Percentiles rank a stretch among this genome's conserved stretches.
Evolutionary conservation across 768 basidiomycete genomes (phyloP).

Genomic region (Termitomyces sp.): DNA sequence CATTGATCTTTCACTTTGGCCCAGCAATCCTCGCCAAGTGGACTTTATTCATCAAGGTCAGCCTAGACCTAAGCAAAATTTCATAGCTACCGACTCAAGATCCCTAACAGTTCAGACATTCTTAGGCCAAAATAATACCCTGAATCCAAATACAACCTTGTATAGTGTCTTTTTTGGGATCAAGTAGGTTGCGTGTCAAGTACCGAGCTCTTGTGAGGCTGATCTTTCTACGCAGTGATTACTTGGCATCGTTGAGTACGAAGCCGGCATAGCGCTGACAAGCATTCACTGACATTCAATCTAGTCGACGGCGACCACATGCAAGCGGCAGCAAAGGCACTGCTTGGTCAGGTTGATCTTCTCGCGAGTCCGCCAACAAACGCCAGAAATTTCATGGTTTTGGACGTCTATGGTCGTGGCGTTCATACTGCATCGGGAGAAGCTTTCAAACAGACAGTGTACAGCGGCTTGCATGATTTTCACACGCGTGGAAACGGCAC

Average conservation of each 20-base stretch:
- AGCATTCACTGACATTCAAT: neutral
- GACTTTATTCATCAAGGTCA: conserved; percentile 46
- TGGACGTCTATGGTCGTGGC: conserved; percentile 48
- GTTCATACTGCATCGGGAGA: conserved; percentile 32
- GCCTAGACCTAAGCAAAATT: neutral
- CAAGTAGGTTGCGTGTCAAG: conserved; percentile 28
- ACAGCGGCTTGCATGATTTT: conserved; percentile 31
- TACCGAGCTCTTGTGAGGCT: neutral
- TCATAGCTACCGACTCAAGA: neutral
- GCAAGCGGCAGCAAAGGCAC: conserved; percentile 34
- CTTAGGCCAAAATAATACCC: conserved; percentile 34
- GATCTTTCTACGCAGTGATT: conserved; percentile 26
- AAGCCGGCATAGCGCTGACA: neutral
- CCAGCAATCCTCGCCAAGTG: conserved; percentile 37
- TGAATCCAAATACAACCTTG: conserved; percentile 42
- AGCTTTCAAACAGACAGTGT: conserved; percentile 41
- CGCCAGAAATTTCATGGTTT: conserved; percentile 41
- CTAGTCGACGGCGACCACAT: conserved; percentile 37
- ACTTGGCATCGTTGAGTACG: conserved; percentile 35
- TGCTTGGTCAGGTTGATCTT: conserved; percentile 38
- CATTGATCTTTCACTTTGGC: conserved; percentile 44
- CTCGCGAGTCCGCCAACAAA: conserved; percentile 47
- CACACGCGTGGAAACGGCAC: conserved; percentile 20
- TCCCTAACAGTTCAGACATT: conserved; percentile 32
- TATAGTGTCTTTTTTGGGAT: conserved; percentile 52